Evolutionary conservation across 2,329 filamentous ascomycete genomes (phyloP), one percentile per base, ranked within the genome.

Genomic region (Sporothrix brasiliensis): DNA sequence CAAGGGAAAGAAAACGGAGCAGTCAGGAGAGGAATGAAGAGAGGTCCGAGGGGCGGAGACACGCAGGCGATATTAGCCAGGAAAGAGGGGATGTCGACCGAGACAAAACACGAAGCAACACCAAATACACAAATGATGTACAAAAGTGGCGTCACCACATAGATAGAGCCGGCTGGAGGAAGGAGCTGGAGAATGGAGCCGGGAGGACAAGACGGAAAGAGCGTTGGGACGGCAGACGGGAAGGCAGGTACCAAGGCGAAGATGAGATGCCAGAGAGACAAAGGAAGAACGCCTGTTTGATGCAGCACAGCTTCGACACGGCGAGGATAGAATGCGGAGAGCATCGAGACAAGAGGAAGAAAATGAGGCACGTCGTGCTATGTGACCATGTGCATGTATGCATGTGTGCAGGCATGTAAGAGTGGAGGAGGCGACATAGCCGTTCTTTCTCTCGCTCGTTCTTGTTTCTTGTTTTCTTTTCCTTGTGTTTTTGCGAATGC

Each of bases 401-500:
- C 60, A 47, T n/a, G 49, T 49, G 24, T 30, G 24, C 44, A 65
- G 41, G 34, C n/a, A 61, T 41, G 34, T 39, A 44, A 60, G 27
- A 34, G 41, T 67, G 49, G 50, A 52, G 34, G 13, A 56, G 34
- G 65, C 65, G 63, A 56, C 30, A 34, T 54, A 34, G 65, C 21
- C 65, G 65, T 53, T 67, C 30, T 41, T 54, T 67, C 65, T 50
- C 63, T 66, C 63, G 63, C 60, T 65, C 63, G 63, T 41, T 65
- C 13, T 65, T 49, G 60, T 30, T 65, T 65, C 60, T 65, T 65
- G 60, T 49, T 65, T 49, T 44, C 56, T 44, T 34, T 34, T 34
- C 34, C 34, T 65, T 44, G 13, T 65, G 41, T 52, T 52, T 67
- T 24, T 67, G 58, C 30, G 49, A 67, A 53, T 53, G 41, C 49